These are phyloP conservation scores for Trichosporon ovoides DNA, from an alignment of 1,284 basidiomycete species.

Conservation along the genomic window DNA sequence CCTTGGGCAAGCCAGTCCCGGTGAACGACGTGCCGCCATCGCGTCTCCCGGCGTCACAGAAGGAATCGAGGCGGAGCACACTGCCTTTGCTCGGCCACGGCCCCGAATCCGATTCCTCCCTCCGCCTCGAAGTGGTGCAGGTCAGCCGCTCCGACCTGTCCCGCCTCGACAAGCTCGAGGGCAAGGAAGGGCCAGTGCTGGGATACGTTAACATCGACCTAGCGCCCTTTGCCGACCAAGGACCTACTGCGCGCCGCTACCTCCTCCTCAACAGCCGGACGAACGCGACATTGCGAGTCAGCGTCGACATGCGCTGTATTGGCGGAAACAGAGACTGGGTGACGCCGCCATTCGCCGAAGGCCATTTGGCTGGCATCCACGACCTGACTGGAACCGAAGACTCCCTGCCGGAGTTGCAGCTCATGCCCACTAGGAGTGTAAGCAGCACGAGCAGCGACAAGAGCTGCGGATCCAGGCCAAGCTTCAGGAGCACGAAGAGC, in stretches of 20 bases:
- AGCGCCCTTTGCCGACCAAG: slow-evolving; percentile 46
- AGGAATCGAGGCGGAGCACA: not conserved
- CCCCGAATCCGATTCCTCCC: slow-evolving; percentile 33
- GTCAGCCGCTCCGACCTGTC: not conserved
- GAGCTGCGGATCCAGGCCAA: not conserved
- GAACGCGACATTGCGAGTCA: slow-evolving; percentile 46
- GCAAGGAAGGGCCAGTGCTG: slow-evolving; percentile 21
- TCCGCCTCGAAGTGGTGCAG: slow-evolving; percentile 32
- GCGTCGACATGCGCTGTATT: slow-evolving; percentile 41
- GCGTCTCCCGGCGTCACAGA: slow-evolving; percentile 1
- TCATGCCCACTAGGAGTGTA: slow-evolving; percentile 19
- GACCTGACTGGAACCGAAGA: slow-evolving; percentile 24
- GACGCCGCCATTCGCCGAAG: slow-evolving; percentile 39
- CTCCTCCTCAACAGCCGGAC: slow-evolving; percentile 43
- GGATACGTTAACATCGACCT: slow-evolving; percentile 46
- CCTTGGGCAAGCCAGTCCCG: slow-evolving; percentile 30
- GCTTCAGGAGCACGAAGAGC: slow-evolving; percentile 4
- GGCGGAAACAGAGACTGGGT: slow-evolving; percentile 40
- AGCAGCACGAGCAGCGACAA: slow-evolving; percentile 1
- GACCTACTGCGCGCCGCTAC: slow-evolving; percentile 39
- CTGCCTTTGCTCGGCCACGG: slow-evolving; percentile 38
- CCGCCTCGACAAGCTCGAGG: not conserved
- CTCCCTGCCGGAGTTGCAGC: slow-evolving; percentile 22
- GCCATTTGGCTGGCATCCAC: slow-evolving; percentile 33
- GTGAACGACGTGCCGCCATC: not conserved